phyloP scores from a whole-genome alignment of 2,329 filamentous ascomycete species.

The Tolypocladium pustulatum region DNA sequence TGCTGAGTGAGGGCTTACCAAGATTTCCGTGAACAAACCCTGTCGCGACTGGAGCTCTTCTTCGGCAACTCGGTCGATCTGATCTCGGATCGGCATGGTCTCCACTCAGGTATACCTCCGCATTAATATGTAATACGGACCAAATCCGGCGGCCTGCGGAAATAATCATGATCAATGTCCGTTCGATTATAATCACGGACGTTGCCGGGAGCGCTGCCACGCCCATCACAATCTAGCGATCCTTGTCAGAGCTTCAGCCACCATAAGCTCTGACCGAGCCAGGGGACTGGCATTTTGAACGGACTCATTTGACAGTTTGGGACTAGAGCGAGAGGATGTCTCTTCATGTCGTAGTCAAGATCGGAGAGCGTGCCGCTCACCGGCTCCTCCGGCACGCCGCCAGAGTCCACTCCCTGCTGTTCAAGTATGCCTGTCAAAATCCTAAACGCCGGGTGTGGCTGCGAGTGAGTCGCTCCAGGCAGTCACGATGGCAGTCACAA shows the following conservation, averaged over 20 bases:
- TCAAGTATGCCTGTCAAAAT: neutral
- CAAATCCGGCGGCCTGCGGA: neutral
- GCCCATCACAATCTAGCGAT: neutral
- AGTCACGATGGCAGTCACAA: neutral
- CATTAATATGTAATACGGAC: neutral
- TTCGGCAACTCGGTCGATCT: neutral
- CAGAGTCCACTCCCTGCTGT: neutral
- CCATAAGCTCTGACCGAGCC: neutral
- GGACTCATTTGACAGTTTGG: neutral
- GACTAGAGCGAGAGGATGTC: neutral
- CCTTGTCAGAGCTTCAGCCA: neutral
- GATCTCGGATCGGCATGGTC: neutral
- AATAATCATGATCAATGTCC: neutral
- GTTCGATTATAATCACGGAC: neutral
- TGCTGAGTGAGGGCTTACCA: neutral
- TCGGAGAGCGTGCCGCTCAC: neutral
- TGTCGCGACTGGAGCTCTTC: neutral
- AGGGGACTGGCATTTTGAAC: neutral
- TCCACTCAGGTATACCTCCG: neutral
- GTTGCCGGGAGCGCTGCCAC: neutral
- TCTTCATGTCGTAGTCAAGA: neutral
- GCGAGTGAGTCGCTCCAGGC: neutral
- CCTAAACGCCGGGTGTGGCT: neutral
- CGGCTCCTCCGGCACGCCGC: neutral
- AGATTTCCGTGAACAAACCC: neutral